Evolutionary conservation across 805 yeast genomes (phyloP).

Genomic region (Wickerhamiella spandovensis): DNA sequence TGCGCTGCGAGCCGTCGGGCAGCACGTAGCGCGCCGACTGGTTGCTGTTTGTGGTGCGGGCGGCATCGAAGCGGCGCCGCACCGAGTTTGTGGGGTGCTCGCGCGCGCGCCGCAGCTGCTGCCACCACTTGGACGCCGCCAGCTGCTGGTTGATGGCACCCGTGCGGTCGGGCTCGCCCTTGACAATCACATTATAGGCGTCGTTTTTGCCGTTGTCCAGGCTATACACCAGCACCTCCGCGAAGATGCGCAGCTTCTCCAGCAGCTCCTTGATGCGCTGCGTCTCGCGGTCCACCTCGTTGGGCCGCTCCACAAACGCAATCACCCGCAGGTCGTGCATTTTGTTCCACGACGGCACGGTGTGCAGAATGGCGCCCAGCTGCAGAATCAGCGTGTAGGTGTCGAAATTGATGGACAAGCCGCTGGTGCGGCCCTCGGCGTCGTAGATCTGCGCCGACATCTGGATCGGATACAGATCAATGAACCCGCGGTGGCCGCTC

Average conservation of each 20-base stretch:
- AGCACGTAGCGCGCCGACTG: constrained; percentile 10
- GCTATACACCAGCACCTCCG: constrained; percentile 63
- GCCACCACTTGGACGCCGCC: constrained; percentile 77
- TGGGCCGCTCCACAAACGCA: constrained; percentile 70
- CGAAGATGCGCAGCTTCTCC: constrained; percentile 70
- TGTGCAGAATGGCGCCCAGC: constrained; percentile 79
- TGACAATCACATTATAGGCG: constrained; percentile 62
- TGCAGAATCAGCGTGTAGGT: constrained; percentile 90
- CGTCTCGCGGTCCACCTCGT: constrained; percentile 60
- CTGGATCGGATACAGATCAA: constrained; percentile 92
- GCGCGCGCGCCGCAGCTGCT: constrained; percentile 48
- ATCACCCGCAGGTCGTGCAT: constrained; percentile 67
- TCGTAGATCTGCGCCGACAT: constrained; percentile 76
- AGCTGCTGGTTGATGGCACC: constrained; percentile 39
- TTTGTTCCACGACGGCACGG: constrained; percentile 86
- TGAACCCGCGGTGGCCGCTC: constrained; percentile 32
- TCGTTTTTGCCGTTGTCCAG: constrained; percentile 41
- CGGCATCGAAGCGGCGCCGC: not conserved
- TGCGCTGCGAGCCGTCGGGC: constrained; percentile 10
- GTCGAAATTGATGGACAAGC: constrained; percentile 81
- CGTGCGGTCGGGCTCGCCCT: constrained; percentile 39
- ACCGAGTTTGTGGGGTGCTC: constrained; percentile 13
- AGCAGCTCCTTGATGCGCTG: constrained; percentile 49
- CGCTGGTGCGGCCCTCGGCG: constrained; percentile 48
- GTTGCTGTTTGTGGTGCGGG: constrained; percentile 1